Evolutionary conservation across 306 rosid genomes (phyloP), one percentile per base, ranked within the genome.

Genomic region (Lathyrus aphaca): DNA sequence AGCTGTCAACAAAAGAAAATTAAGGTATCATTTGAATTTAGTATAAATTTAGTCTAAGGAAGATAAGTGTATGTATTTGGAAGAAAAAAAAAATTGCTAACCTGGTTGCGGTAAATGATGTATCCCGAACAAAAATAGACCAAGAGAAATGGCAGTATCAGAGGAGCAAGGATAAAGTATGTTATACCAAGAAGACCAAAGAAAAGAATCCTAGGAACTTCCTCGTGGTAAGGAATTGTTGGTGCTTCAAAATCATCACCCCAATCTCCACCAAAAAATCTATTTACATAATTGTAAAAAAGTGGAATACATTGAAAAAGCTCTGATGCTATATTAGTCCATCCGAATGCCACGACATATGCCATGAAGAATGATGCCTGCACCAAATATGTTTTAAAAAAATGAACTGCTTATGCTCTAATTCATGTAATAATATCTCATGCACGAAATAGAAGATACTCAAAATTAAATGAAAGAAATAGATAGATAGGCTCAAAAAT

Each of bases 291-390:
- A 80, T 76, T 82, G 79, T 30, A 74, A 51, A 80, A 18, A 58
- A 91, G 79, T 69, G 85, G 85, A 59, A 8, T 38, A 74, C 73
- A 46, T 59, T 87, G 97, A 69, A 77, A 80, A 68, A 88, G 92
- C 72, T 86, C 92, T 29, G 86, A 85, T 42, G 96, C 76, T 62
- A 86, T 42, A 68, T 79, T 74, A 46, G 96, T 86, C 93, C 97
- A 91, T 72, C 81, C 83, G 49, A 79, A 74, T 70, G 86, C 57
- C 64, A 75, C 83, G 68, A 79, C 77, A 82, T 91, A 91, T 30
- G 95, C 81, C 64, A 91, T 85, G 82, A 91, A 91, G 81, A 91
- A 91, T 45, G 97, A 86, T n/a, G 91, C 96, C 97, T 90, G 83
- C 94, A 83, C 42, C 75, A 75, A 49, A 66, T 60, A 74, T 58